phyloP scores from a whole-genome alignment of 2,329 filamentous ascomycete species.

The Venturia asperata region DNA sequence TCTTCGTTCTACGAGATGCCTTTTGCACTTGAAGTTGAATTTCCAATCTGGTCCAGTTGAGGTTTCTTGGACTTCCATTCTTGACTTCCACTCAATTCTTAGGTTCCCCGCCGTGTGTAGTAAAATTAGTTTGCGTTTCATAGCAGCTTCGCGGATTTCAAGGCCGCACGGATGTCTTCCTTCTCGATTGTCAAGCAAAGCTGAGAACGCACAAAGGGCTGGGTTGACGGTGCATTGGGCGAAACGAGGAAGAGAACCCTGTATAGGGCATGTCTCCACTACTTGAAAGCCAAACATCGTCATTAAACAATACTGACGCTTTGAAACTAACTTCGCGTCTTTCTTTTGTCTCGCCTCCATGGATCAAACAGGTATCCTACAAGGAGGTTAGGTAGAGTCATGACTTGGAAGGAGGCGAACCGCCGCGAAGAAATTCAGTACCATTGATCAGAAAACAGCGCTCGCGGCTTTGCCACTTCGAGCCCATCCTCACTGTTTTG shows the following conservation, averaged over 20 bases:
- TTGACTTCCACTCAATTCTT: background rate
- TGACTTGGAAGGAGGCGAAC: background rate
- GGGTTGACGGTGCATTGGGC: background rate
- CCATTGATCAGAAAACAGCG: no score
- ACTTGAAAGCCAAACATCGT: background rate
- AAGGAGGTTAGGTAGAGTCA: no score
- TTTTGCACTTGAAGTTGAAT: background rate
- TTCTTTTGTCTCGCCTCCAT: background rate
- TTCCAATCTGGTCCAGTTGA: background rate
- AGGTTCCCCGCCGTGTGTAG: background rate
- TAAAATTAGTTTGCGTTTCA: background rate
- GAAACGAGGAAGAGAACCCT: background rate
- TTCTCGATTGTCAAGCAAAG: background rate
- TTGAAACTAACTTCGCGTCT: background rate
- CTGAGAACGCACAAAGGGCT: no score
- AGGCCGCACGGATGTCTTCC: no score
- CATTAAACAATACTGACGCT: background rate
- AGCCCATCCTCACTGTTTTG: no score
- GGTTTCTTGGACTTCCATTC: background rate
- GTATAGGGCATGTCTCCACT: background rate
- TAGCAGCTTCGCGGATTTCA: background rate
- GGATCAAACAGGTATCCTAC: no score
- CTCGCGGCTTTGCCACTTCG: no score
- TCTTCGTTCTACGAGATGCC: background rate
- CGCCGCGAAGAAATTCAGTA: background rate